phyloP scores from a whole-genome alignment of 441 rosid genomes.

The Rhodomyrtus psidioides region DNA sequence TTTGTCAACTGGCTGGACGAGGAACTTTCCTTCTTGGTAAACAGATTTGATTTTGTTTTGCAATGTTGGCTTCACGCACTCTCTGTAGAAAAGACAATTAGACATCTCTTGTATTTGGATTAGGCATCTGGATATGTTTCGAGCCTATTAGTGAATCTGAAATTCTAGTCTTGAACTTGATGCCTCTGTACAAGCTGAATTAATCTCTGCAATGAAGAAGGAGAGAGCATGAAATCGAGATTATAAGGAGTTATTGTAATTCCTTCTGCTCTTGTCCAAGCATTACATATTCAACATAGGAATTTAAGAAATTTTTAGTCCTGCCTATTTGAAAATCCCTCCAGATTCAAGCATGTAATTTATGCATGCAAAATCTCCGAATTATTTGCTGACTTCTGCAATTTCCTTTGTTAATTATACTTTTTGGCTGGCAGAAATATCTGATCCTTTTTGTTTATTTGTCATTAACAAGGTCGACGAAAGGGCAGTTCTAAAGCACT shows the following conservation, averaged over 20 bases:
- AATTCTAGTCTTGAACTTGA: neutral
- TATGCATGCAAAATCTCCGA: neutral
- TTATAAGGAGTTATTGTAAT: neutral
- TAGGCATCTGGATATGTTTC: neutral
- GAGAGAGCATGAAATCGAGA: neutral
- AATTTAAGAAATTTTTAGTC: neutral
- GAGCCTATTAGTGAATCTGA: neutral
- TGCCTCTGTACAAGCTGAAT: neutral
- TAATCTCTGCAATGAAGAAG: neutral
- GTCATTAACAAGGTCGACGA: slow-evolving; percentile 67
- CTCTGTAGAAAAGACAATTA: neutral
- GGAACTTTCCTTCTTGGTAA: slow-evolving; percentile 97
- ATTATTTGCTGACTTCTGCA: neutral
- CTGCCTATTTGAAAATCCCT: neutral
- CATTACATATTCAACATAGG: neutral
- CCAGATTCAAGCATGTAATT: neutral
- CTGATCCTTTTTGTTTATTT: neutral
- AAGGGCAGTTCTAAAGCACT: slow-evolving; percentile 95
- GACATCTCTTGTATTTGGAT: neutral
- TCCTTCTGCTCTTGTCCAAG: neutral
- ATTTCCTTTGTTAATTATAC: neutral
- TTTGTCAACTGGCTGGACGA: slow-evolving; percentile 98
- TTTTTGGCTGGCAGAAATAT: neutral
- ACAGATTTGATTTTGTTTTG: neutral
- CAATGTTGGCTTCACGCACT: neutral